These are phyloP conservation scores for Candolleomyces aberdarensis DNA, from an alignment of 768 basidiomycete species.

Conservation along the genomic window DNA sequence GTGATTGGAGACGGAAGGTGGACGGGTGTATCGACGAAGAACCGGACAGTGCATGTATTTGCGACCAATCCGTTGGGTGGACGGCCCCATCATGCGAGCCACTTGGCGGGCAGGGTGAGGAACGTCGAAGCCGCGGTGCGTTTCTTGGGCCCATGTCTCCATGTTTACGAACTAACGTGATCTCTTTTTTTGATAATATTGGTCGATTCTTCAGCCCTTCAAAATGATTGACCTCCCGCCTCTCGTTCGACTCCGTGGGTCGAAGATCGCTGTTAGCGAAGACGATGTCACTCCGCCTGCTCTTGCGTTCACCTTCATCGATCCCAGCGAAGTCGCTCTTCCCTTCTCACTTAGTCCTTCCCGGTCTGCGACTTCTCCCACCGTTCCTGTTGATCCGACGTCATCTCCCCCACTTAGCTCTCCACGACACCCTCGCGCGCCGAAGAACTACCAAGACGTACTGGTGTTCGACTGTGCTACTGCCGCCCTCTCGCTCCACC, in stretches of 20 bases:
- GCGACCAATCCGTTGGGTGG: constrained; percentile 78
- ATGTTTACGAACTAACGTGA: not conserved
- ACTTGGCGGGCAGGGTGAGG: constrained; percentile 54
- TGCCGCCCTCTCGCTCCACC: constrained; percentile 51
- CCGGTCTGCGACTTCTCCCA: not conserved
- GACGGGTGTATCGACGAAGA: constrained; percentile 64
- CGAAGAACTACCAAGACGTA: constrained; percentile 57
- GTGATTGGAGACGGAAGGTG: constrained; percentile 63
- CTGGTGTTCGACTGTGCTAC: constrained; percentile 64
- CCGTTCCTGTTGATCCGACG: not conserved
- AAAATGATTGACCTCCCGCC: constrained; percentile 43
- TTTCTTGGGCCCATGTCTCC: constrained; percentile 12
- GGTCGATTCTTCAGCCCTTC: too few relatives aligned
- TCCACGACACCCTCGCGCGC: constrained; percentile 26
- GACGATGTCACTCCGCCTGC: constrained; percentile 29
- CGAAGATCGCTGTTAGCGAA: constrained; percentile 20
- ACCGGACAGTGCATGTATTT: constrained; percentile 69
- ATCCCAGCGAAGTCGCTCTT: constrained; percentile 31
- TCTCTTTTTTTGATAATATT: constrained; percentile 1
- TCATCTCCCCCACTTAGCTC: constrained; percentile 16
- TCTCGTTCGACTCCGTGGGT: constrained; percentile 49
- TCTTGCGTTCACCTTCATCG: constrained; percentile 56
- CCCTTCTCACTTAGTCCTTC: constrained; percentile 13
- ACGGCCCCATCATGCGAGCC: constrained; percentile 56
- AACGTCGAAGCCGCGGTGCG: constrained; percentile 50